Conservation (phyloP, 2,329 filamentous ascomycete genomes). For the Periconia sp. region DNA sequence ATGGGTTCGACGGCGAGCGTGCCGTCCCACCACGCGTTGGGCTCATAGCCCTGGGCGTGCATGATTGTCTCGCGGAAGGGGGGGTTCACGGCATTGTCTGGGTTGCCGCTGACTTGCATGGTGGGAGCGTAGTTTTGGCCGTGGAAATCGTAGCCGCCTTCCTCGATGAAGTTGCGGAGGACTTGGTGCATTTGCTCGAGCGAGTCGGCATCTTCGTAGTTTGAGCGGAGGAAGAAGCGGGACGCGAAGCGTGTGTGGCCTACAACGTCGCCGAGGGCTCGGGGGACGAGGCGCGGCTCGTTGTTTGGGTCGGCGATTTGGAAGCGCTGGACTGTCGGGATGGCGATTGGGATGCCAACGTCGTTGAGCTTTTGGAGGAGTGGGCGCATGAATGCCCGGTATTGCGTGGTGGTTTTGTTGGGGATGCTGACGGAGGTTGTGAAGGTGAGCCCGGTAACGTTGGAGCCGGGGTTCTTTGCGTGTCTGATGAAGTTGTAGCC, state of each 20-base stretch:
- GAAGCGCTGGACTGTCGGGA: conserved; percentile 13
- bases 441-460: conserved; percentile 23
- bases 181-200: conserved; percentile 12
- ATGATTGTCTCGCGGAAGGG: conserved; percentile 28
- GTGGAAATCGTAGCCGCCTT: conserved; percentile 30
- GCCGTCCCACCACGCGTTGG: conserved; percentile 26
- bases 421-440: conserved; percentile 26
- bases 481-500: conserved; percentile 37
- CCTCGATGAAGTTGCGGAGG: conserved; percentile 27
- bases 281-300: not conserved
- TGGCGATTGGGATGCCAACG: conserved; percentile 22
- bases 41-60: conserved; percentile 29
- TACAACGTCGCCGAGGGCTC: conserved; percentile 24
- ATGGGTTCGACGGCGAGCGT: not conserved
- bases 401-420: conserved; percentile 14
- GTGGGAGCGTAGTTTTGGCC: conserved; percentile 30
- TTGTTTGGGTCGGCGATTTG: not conserved
- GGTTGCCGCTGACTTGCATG: conserved; percentile 8
- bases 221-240: conserved; percentile 27
- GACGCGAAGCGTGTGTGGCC: conserved; percentile 32
- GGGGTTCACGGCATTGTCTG: conserved; percentile 29
- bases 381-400: conserved; percentile 22
- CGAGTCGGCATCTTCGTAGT: conserved; percentile 13
- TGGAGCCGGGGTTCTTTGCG: conserved; percentile 6
- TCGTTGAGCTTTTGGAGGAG: conserved; percentile 23